Percentiles rank a stretch among this genome's conserved stretches.
These are phyloP conservation scores for Kuraishia hungarica DNA, from an alignment of 805 yeast genomes.

Conservation along the genomic window DNA sequence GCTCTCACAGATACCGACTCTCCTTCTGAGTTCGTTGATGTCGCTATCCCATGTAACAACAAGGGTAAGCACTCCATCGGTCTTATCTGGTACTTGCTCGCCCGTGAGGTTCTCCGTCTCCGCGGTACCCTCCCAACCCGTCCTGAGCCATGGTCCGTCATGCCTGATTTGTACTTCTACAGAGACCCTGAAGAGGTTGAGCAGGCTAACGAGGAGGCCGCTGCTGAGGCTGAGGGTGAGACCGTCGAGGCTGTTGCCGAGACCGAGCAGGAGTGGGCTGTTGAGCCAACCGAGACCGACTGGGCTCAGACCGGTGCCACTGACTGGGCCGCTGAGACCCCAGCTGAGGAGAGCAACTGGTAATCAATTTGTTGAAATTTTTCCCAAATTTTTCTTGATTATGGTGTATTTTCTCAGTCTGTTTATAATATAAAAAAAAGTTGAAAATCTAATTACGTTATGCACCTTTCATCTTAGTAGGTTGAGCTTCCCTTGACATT, in stretches of 20 bases:
- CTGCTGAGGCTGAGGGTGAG: constrained; percentile 56
- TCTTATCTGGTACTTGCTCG: constrained; percentile 98
- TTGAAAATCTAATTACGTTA: neutral
- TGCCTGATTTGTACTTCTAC: constrained; percentile 99
- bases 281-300: constrained; percentile 61
- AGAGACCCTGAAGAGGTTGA: constrained; percentile 99
- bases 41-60: constrained; percentile 99
- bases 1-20: constrained; percentile 98
- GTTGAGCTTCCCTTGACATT: neutral
- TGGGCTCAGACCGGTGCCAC: constrained; percentile 55
- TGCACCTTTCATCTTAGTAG: neutral
- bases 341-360: constrained; percentile 33
- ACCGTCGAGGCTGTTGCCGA: constrained; percentile 58
- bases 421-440: neutral
- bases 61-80: constrained; percentile 99
- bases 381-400: neutral
- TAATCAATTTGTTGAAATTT: constrained; percentile 4
- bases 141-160: constrained; percentile 94
- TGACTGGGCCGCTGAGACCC: constrained; percentile 49
- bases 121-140: constrained; percentile 97
- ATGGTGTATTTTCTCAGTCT: neutral
- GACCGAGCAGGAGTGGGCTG: constrained; percentile 40
- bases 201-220: constrained; percentile 52
- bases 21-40: constrained; percentile 98
- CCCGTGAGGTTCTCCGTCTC: constrained; percentile 98